Percentiles rank a stretch among this genome's conserved stretches.
Evolutionary conservation across 805 yeast genomes (phyloP).

Genomic region (Phaffomyces opuntiae): DNA sequence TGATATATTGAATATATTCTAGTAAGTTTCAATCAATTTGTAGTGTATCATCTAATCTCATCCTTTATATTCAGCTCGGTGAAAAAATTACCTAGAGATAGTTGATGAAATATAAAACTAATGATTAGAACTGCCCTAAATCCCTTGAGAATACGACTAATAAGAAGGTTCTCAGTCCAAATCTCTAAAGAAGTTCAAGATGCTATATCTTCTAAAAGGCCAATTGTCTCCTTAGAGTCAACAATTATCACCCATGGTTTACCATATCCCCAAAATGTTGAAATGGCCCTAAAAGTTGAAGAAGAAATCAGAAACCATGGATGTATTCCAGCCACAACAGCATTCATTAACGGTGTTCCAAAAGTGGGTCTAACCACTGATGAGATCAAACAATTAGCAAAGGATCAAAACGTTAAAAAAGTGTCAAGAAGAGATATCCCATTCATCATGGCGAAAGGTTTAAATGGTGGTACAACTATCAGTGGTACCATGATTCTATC

Average conservation of each 20-base stretch:
- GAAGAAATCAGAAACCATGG: conserved; percentile 49
- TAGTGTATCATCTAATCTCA: too few relatives aligned
- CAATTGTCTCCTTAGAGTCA: conserved; percentile 79
- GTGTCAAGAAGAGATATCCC: conserved; percentile 80
- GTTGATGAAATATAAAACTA: background rate
- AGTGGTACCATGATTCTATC: conserved; percentile 85
- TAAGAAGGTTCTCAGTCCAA: conserved; percentile 12
- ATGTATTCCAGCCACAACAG: conserved; percentile 81
- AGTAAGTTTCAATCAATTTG: too few relatives aligned
- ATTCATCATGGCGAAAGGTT: conserved; percentile 50
- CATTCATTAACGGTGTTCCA: conserved; percentile 66
- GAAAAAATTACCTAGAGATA: background rate
- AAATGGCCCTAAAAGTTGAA: conserved; percentile 70
- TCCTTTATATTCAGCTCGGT: background rate
- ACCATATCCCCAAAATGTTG: conserved; percentile 70
- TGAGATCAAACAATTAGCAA: conserved; percentile 44
- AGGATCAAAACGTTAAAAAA: conserved; percentile 37
- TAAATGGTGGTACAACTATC: conserved; percentile 86
- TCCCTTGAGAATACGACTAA: background rate
- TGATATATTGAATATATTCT: background rate
- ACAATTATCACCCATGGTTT: conserved; percentile 88
- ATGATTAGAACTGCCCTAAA: background rate
- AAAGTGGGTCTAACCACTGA: conserved; percentile 50
- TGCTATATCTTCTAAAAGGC: conserved; percentile 50
- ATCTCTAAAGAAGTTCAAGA: conserved; percentile 45